Percentiles rank a stretch among this genome's conserved stretches.
phyloP scores from a whole-genome alignment of 305 asterid genomes.

The Ajuga reptans region DNA sequence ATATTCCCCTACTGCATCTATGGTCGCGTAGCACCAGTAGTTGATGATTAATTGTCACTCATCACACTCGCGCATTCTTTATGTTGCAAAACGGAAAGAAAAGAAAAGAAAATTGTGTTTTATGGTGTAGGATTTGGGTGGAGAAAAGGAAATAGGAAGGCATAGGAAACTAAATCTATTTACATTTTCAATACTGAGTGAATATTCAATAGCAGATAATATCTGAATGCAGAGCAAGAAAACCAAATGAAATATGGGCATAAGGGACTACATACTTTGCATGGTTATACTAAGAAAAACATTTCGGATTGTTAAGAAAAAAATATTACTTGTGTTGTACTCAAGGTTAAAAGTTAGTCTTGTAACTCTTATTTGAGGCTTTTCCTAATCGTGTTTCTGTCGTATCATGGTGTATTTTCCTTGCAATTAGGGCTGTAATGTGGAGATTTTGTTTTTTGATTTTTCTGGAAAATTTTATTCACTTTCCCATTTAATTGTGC shows the following conservation, averaged over 20 bases:
- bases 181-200: background rate
- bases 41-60: conserved; percentile 1
- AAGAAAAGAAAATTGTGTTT: background rate
- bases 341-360: background rate
- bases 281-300: background rate
- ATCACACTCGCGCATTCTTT: background rate
- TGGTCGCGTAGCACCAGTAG: background rate
- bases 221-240: background rate
- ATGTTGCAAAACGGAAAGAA: background rate
- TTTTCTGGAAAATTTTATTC: background rate
- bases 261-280: background rate
- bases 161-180: background rate
- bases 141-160: background rate
- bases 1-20: background rate
- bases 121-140: background rate
- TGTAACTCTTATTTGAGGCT: background rate
- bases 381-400: background rate
- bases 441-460: background rate
- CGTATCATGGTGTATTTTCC: background rate
- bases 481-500: background rate
- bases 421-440: background rate
- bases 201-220: background rate
- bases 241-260: background rate
- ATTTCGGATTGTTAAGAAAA: background rate
- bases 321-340: no score